phyloP scores from a whole-genome alignment of 1,139 yeast genomes.

The Sugiyamaella neomexicana region DNA sequence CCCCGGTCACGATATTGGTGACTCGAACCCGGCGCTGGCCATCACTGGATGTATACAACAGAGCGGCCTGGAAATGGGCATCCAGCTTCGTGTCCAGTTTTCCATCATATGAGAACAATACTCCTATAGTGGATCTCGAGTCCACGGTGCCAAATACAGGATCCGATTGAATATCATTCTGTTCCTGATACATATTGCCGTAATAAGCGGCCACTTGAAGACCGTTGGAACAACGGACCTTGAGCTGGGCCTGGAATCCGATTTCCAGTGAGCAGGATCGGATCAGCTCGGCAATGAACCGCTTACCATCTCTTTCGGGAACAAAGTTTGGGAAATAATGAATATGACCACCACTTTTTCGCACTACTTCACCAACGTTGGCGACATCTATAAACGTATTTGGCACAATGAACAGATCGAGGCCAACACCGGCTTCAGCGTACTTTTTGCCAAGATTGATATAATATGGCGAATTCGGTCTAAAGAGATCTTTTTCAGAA shows the following conservation, averaged over 20 bases:
- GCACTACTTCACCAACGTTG: slow-evolving; percentile 65
- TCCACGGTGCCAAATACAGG: slow-evolving; percentile 71
- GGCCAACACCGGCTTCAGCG: slow-evolving; percentile 61
- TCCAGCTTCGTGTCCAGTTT: slow-evolving; percentile 69
- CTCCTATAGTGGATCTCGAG: slow-evolving; percentile 66
- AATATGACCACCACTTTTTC: slow-evolving; percentile 71
- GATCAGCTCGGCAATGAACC: slow-evolving; percentile 58
- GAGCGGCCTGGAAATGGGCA: slow-evolving; percentile 89
- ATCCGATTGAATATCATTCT: slow-evolving; percentile 44
- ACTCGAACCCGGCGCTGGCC: slow-evolving; percentile 86
- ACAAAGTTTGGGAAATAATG: slow-evolving; percentile 68
- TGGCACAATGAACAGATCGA: slow-evolving; percentile 74
- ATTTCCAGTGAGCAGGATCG: slow-evolving; percentile 39
- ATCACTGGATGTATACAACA: slow-evolving; percentile 72
- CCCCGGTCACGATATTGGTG: slow-evolving; percentile 77
- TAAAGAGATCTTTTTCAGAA: slow-evolving; percentile 53
- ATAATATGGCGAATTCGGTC: slow-evolving; percentile 65
- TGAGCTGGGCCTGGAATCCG: slow-evolving; percentile 82
- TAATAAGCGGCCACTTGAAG: slow-evolving; percentile 79
- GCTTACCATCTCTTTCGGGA: slow-evolving; percentile 67
- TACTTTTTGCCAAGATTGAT: slow-evolving; percentile 59
- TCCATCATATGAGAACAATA: slow-evolving; percentile 76
- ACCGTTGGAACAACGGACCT: slow-evolving; percentile 87
- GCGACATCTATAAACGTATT: slow-evolving; percentile 69
- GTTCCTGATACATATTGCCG: slow-evolving; percentile 49